Base-by-base conservation (phyloP, 768 basidiomycete species). In the Heimioporus sp. region DNA sequence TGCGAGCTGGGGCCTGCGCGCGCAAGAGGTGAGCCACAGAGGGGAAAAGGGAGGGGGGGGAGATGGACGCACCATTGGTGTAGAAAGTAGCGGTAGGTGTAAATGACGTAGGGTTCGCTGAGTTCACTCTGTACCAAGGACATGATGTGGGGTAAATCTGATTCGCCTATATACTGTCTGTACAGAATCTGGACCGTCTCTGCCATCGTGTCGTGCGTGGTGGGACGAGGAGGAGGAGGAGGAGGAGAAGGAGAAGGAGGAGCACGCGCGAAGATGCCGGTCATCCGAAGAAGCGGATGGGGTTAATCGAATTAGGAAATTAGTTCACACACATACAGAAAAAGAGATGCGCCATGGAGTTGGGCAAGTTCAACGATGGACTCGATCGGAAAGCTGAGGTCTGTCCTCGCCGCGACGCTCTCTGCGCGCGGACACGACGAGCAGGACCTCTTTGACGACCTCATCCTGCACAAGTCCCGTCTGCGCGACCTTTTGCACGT, bases 51-150 rank as follows among this genome's bases (percentile, higher is more conserved):
- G 2, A 37, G 11, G 19, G 21, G 0, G 13, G 11, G 19, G 21
- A 0, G 13, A 12, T 24, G 38, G 44, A 73, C 92, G 62, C 51
- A 97, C 97, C 97, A 99, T 61, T 94, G 90, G 66, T 93, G 84
- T 8, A 99, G 80, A 68, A 99, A 99, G 69, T 99, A 98, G 2
- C 95, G 87, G 62, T 94, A 98, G 0, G 95, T 98, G 72, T 96
- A 98, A 39, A 92, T 85, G 48, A 96, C 92, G 72, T 93, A 98
- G 39, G 96, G 96, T 71, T 98, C 95, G 58, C 88, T 92, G 63
- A 98, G 83, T 73, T 97, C 94, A 62, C 79, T 86, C 74, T 95
- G 88, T 4, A 96, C 88, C 52, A 98, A 80, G 17, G 79, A 76
- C 82, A 96, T 92, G 63, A 98, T 87, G 58, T 84, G 82, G 6